Conservation (phyloP, 2,329 filamentous ascomycete genomes). For the Fusarium nelsonii region DNA sequence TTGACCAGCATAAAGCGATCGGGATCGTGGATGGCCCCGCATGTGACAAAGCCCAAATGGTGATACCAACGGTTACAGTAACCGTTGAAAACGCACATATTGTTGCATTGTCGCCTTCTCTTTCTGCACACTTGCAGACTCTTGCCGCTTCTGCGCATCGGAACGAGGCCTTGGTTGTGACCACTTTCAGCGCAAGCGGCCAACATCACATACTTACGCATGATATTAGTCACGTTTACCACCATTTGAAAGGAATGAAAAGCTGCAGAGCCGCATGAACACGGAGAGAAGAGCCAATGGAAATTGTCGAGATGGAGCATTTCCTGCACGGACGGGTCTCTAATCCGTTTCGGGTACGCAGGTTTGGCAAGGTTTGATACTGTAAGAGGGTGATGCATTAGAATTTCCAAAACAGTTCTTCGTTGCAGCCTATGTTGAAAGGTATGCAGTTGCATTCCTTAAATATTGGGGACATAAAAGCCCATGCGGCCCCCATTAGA, state of each 20-base stretch:
- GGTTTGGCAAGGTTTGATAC: neutral
- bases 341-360: neutral
- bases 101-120: neutral
- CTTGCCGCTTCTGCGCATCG: conserved; percentile 1
- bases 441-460: neutral
- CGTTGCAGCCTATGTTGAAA: neutral
- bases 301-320: neutral
- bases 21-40: neutral
- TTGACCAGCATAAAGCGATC: neutral
- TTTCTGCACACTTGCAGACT: neutral
- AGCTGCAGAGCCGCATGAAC: neutral
- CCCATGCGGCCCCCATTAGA: neutral
- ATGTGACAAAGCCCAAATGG: neutral
- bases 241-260: neutral
- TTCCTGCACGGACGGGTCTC: neutral
- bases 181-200: neutral
- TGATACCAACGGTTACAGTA: neutral
- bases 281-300: neutral
- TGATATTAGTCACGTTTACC: neutral
- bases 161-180: neutral
- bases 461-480: neutral
- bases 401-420: neutral
- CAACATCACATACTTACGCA: neutral
- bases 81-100: neutral
- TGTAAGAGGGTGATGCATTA: neutral